Evolutionary conservation across 352 stramenopile genomes (phyloP).

Genomic region (Thalassiosira hispida): DNA sequence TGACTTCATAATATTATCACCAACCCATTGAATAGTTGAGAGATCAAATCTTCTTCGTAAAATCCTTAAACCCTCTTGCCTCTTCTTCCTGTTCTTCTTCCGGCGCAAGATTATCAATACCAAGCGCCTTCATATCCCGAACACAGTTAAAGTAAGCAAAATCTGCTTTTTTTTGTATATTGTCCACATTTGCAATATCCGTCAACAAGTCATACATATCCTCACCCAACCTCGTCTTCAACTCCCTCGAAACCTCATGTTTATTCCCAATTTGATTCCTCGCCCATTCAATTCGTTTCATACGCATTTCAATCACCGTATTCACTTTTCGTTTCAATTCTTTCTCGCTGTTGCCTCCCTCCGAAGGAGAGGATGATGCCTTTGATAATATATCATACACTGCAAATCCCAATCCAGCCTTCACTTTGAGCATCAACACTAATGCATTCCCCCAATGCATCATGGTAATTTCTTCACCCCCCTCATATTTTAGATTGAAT

Average conservation of each 20-base stretch:
- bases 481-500: constrained; percentile 27
- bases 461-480: constrained; percentile 15
- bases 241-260: not conserved
- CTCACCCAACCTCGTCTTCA: constrained; percentile 10
- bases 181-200: constrained; percentile 22
- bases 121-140: not conserved
- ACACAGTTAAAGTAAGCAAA: constrained; percentile 12
- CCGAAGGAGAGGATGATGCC: not conserved
- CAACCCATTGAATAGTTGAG: too few species aligned
- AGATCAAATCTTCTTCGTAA: too few species aligned
- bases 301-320: not conserved
- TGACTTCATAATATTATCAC: too few species aligned
- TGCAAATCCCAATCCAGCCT: constrained; percentile 5
- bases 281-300: constrained; percentile 6
- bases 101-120: too few species aligned
- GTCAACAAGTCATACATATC: constrained; percentile 28
- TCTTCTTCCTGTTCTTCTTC: too few species aligned
- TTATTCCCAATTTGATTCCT: constrained; percentile 8
- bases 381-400: constrained; percentile 21
- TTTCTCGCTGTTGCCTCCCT: not conserved
- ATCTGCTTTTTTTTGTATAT: constrained; percentile 10
- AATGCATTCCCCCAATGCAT: constrained; percentile 8
- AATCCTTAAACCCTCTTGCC: too few species aligned
- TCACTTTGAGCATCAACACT: constrained; percentile 1
- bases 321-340: constrained; percentile 9